Base-by-base conservation (phyloP, 805 yeast genomes). In the Suhomyces sp. region DNA sequence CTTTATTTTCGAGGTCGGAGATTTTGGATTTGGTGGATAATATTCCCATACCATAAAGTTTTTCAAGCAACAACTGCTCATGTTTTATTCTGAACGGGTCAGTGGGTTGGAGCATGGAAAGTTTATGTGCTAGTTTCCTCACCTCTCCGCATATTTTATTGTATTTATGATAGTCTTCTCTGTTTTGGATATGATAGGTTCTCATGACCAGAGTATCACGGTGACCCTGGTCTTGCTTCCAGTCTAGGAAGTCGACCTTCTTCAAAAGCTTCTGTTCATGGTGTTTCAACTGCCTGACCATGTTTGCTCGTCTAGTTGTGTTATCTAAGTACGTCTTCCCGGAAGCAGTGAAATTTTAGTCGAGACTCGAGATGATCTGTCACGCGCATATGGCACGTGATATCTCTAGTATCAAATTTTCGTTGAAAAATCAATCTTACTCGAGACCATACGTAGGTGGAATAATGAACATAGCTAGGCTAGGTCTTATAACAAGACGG, bases 201-300 rank as follows among this genome's bases (percentile, higher is more conserved):
- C 96, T 81, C 96, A 94, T 94, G 31, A 94, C 96, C 69, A 89
- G 93, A n/a, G 96, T 85, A 61, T 93, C 99, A 60, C 99, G 78
- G 69, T 94, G 99, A 27, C 93, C 90, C 51, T 87, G 85, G 67
- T 94, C 99, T 62, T 90, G 96, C 69, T 94, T 94, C 97, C 98
- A 94, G 69, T 94, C 96, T 48, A 90, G 87, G 74, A 94, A 90
- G 66, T 94, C 97, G 49, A 94, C 98, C 71, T 94, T 94, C 76
- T 88, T 91, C 62, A 94, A 81, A 62, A 94, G 83, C 72, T 91
- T 92, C 78, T 89, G 87, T 81, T 94, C 99, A 71, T 94, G 99
- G 74, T 88, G 90, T 69, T 94, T 94, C 54, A 94, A 81, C 61
- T 88, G 79, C 69, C 99, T 81, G 46, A 87, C 96, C 96, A 88